Evolutionary conservation across 768 basidiomycete species (phyloP).

Genomic region (Boletus eberwhitei): DNA sequence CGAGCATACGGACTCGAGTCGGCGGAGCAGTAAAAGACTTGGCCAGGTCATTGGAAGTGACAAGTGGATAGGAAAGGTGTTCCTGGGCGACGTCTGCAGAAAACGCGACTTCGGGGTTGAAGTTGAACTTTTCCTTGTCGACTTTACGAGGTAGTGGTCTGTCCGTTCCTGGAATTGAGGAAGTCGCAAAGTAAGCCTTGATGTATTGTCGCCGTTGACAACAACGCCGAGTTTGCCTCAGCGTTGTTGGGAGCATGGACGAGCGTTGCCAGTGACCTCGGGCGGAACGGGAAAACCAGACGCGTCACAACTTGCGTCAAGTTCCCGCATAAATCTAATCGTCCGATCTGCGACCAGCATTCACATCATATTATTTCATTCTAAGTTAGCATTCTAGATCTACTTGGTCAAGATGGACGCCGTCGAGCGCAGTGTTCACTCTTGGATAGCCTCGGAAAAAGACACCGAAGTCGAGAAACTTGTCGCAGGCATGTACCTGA

Average conservation of each 20-base stretch:
- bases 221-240: constrained; percentile 17
- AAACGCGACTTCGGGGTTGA: constrained; percentile 61
- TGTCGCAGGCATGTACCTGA: constrained; percentile 49
- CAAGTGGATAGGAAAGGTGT: constrained; percentile 48
- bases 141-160: constrained; percentile 8
- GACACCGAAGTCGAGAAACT: constrained; percentile 58
- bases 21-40: constrained; percentile 54
- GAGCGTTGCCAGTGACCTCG: neutral
- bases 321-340: constrained; percentile 8
- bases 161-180: constrained; percentile 12
- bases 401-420: constrained; percentile 34
- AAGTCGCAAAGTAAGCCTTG: constrained; percentile 26
- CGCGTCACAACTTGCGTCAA: constrained; percentile 7
- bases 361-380: neutral
- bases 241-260: constrained; percentile 22
- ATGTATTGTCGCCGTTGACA: constrained; percentile 21
- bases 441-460: constrained; percentile 67
- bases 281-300: constrained; percentile 7
- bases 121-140: constrained; percentile 68
- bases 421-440: constrained; percentile 55
- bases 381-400: neutral
- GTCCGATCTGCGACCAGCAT: neutral
- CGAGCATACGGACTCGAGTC: constrained; percentile 84
- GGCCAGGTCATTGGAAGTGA: constrained; percentile 72
- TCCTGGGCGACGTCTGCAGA: constrained; percentile 43